phyloP scores from a whole-genome alignment of 805 yeast species.

The Wickerhamiella occidentalis region DNA sequence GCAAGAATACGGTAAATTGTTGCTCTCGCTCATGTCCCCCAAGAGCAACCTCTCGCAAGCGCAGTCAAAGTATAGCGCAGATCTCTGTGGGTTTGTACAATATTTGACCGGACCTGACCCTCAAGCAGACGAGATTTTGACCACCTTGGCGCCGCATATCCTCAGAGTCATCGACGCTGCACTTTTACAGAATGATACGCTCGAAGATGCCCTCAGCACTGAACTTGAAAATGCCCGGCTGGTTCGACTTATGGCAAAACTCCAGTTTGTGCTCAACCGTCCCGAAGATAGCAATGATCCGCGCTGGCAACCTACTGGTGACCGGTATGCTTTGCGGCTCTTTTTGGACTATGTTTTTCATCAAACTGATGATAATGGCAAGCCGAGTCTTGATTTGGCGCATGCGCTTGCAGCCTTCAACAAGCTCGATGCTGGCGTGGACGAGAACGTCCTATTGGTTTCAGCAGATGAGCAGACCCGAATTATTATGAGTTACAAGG shows the following conservation, averaged over 20 bases:
- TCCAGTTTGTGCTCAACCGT: conserved; percentile 65
- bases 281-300: conserved; percentile 49
- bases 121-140: conserved; percentile 10
- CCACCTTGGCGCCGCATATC: conserved; percentile 21
- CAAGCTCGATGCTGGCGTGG: conserved; percentile 84
- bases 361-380: conserved; percentile 65
- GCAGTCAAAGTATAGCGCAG: conserved; percentile 17
- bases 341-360: conserved; percentile 81
- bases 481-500: conserved; percentile 73
- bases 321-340: conserved; percentile 54
- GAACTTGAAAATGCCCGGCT: conserved; percentile 85
- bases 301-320: conserved; percentile 65
- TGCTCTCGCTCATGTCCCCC: conserved; percentile 40
- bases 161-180: conserved; percentile 21
- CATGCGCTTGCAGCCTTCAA: conserved; percentile 70
- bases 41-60: conserved; percentile 8
- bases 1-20: conserved; percentile 39
- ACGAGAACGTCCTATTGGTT: conserved; percentile 68
- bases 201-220: conserved; percentile 36
- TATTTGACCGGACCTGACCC: conserved; percentile 19
- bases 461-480: conserved; percentile 79
- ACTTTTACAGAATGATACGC: conserved; percentile 20
- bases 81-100: conserved; percentile 18
- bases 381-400: conserved; percentile 67
- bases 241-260: conserved; percentile 68